These are phyloP conservation scores for Scheffersomyces stipitis DNA, from an alignment of 805 yeast genomes.

Conservation along the genomic window DNA sequence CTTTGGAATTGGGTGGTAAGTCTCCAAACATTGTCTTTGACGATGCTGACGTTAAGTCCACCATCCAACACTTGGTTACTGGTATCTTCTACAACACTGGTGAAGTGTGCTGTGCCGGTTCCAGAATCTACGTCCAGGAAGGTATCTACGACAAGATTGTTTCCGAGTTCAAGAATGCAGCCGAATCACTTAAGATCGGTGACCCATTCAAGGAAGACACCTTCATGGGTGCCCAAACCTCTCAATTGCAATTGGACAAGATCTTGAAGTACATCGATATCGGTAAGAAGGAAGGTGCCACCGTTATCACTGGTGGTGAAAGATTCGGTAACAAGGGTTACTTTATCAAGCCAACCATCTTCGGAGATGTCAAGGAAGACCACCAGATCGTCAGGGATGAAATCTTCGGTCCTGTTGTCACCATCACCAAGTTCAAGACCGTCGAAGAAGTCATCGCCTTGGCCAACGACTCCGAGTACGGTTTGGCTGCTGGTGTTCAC, in stretches of 20 bases:
- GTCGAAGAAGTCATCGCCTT: constrained; percentile 74
- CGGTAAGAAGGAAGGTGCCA: constrained; percentile 85
- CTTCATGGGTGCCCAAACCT: constrained; percentile 92
- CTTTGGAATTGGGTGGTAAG: constrained; percentile 95
- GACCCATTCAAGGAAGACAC: constrained; percentile 76
- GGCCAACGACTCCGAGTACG: constrained; percentile 83
- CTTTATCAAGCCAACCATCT: constrained; percentile 79
- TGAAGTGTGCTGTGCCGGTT: constrained; percentile 94
- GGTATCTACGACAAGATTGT: constrained; percentile 76
- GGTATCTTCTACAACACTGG: constrained; percentile 95
- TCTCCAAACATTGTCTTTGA: constrained; percentile 88
- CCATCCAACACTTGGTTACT: constrained; percentile 70
- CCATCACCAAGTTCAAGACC: constrained; percentile 75
- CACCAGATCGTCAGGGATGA: constrained; percentile 83
- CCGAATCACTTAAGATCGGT: constrained; percentile 65
- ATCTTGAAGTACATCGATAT: constrained; percentile 72
- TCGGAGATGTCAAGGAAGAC: constrained; percentile 74
- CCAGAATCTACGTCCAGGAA: constrained; percentile 87
- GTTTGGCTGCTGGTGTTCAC: constrained; percentile 90
- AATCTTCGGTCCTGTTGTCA: constrained; percentile 93
- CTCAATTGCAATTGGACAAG: constrained; percentile 74
- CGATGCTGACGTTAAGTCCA: constrained; percentile 77
- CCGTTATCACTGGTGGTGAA: constrained; percentile 79
- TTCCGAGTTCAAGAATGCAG: constrained; percentile 58
- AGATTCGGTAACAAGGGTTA: constrained; percentile 69